Percentiles rank a stretch among this genome's conserved stretches.
phyloP scores from a whole-genome alignment of 805 yeast genomes.

The Barnettozyma wickerhamii region DNA sequence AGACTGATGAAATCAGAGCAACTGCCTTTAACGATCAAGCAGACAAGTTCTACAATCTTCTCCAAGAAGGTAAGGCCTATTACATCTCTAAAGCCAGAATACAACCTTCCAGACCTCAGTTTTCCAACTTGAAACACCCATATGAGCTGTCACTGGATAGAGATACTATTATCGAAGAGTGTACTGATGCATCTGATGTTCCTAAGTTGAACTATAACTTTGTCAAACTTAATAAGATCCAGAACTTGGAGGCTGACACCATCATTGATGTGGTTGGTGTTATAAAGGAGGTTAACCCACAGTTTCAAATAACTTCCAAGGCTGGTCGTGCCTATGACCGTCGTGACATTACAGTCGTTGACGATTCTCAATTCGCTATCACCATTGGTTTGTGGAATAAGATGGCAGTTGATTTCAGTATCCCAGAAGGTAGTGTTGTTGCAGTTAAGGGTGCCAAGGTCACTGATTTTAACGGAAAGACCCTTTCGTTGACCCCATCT shows the following conservation, averaged over 20 bases:
- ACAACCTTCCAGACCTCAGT: slow-evolving; percentile 80
- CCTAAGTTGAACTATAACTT: slow-evolving; percentile 81
- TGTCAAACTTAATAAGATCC: slow-evolving; percentile 61
- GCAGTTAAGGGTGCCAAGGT: slow-evolving; percentile 91
- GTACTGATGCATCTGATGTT: slow-evolving; percentile 57
- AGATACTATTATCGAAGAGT: slow-evolving; percentile 71
- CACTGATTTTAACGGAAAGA: slow-evolving; percentile 83
- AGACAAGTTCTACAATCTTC: slow-evolving; percentile 65
- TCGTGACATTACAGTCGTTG: slow-evolving; percentile 84
- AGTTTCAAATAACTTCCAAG: slow-evolving; percentile 76
- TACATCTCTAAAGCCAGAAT: slow-evolving; percentile 79
- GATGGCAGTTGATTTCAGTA: slow-evolving; percentile 70
- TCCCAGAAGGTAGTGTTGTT: slow-evolving; percentile 75
- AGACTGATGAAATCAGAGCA: slow-evolving; percentile 93
- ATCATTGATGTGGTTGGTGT: slow-evolving; percentile 87
- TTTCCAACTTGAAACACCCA: slow-evolving; percentile 78
- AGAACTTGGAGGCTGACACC: slow-evolving; percentile 63
- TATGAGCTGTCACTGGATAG: slow-evolving; percentile 82
- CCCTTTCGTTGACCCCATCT: slow-evolving; percentile 73
- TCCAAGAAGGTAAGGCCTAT: slow-evolving; percentile 89
- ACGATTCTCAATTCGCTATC: slow-evolving; percentile 72
- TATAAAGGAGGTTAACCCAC: slow-evolving; percentile 69
- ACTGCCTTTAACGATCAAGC: slow-evolving; percentile 90
- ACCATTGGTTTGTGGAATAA: slow-evolving; percentile 89
- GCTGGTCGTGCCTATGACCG: slow-evolving; percentile 92